These are phyloP conservation scores for Bipolaris cookei DNA, from an alignment of 2,329 filamentous ascomycete species.

Conservation along the genomic window DNA sequence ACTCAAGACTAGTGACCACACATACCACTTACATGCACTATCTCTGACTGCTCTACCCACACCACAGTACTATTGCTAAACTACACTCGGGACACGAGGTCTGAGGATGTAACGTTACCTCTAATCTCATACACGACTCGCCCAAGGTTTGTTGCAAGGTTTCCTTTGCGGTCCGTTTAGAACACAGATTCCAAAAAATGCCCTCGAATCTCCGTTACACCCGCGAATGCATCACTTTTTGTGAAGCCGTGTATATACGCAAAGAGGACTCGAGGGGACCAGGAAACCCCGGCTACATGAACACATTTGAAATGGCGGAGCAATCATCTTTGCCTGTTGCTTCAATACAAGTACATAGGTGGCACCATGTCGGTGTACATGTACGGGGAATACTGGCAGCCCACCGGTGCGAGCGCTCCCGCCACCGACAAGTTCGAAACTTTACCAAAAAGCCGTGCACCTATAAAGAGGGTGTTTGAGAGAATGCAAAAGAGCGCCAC, in stretches of 20 bases:
- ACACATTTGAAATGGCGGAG: neutral
- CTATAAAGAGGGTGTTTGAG: conserved; percentile 2
- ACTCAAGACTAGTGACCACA: neutral
- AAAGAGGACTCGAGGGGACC: conserved; percentile 10
- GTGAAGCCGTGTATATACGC: conserved; percentile 7
- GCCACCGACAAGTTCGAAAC: conserved; percentile 17
- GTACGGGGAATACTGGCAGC: conserved; percentile 9
- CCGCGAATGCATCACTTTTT: conserved; percentile 7
- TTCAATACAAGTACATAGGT: conserved; percentile 9
- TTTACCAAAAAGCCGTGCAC: conserved; percentile 9
- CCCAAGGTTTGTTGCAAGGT: conserved; percentile 1
- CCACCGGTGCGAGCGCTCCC: conserved; percentile 13
- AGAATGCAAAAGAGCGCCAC: conserved; percentile 16
- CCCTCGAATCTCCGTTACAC: conserved; percentile 14
- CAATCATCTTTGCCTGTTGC: conserved; percentile 8
- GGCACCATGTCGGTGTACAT: conserved; percentile 8
- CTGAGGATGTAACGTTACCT: conserved; percentile 10
- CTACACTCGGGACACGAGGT: neutral
- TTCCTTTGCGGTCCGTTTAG: neutral
- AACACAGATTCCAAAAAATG: conserved; percentile 9
- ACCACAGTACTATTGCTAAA: neutral
- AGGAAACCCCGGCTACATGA: conserved; percentile 4
- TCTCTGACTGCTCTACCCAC: neutral
- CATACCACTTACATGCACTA: neutral
- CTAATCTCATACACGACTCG: conserved; percentile 7